Percentiles rank a stretch among this genome's conserved stretches.
phyloP scores from a whole-genome alignment of 371 early-diverging fungal species.

The Mortierella sp. region DNA sequence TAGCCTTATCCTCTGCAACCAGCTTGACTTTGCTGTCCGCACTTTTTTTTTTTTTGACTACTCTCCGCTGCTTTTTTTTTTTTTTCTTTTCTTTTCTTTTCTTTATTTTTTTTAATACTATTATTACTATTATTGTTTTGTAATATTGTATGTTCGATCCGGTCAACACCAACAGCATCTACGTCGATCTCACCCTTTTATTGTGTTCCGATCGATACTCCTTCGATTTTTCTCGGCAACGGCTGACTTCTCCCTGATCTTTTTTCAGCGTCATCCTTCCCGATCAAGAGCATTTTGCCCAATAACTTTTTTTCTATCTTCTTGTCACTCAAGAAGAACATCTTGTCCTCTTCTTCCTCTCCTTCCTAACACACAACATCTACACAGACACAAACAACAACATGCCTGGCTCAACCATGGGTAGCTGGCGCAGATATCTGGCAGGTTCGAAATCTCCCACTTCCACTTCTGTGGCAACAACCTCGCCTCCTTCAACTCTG shows the following conservation, averaged over 20 bases:
- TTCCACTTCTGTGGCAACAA: slow-evolving; percentile 6
- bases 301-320: background rate
- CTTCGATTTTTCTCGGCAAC: background rate
- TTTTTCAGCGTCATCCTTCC: background rate
- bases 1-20: no score
- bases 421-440: no score
- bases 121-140: no score
- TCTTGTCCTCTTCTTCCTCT: slow-evolving; percentile 1
- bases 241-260: background rate
- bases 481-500: slow-evolving; percentile 2
- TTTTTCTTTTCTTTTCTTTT: background rate
- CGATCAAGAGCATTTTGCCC: no score
- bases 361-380: background rate
- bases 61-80: background rate
- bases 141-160: no score
- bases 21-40: no score
- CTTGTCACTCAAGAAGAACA: background rate
- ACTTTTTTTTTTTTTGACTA: background rate
- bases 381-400: no score
- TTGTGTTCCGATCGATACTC: background rate
- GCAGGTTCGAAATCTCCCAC: background rate
- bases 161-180: background rate
- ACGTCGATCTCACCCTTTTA: background rate
- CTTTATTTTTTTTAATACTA: background rate
- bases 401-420: no score